Conservation (phyloP, 768 basidiomycete genomes). For the Podaxis sp. region DNA sequence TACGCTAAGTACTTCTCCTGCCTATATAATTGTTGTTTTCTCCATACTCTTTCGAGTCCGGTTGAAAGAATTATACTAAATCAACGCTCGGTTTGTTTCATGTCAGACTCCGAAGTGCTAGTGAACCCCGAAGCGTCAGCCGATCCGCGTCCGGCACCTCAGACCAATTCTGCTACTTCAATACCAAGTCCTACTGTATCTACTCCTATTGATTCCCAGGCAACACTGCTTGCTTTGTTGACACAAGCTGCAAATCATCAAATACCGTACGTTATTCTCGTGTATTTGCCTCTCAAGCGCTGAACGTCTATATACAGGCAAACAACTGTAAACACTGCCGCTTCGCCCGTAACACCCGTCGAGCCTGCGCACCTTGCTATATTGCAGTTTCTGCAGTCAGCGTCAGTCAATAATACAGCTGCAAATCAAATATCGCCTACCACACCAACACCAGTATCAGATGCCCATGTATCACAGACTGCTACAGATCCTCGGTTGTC, state of each 20-base stretch:
- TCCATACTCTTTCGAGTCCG: conserved; percentile 34
- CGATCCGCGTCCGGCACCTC: conserved; percentile 39
- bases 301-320: conserved; percentile 41
- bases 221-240: conserved; percentile 67
- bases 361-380: conserved; percentile 64
- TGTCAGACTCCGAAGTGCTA: conserved; percentile 52
- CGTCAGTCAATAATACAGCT: conserved; percentile 9
- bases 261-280: conserved; percentile 19
- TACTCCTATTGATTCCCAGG: conserved; percentile 48
- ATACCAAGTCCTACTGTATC: conserved; percentile 27
- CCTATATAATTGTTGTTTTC: conserved; percentile 63
- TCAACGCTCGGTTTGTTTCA: conserved; percentile 56
- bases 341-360: conserved; percentile 32
- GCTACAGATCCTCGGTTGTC: conserved; percentile 13
- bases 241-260: conserved; percentile 58
- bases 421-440: conserved; percentile 4
- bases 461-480: conserved; percentile 12
- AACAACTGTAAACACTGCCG: conserved; percentile 57
- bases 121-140: conserved; percentile 32
- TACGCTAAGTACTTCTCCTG: conserved; percentile 80
- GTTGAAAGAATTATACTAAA: conserved; percentile 72
- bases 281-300: background rate
- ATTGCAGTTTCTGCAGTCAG: conserved; percentile 61
- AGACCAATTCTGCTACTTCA: conserved; percentile 28
- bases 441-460: conserved; percentile 9